phyloP scores from a whole-genome alignment of 495 filamentous ascomycete species.

The Staphylotrichum longicolle region DNA sequence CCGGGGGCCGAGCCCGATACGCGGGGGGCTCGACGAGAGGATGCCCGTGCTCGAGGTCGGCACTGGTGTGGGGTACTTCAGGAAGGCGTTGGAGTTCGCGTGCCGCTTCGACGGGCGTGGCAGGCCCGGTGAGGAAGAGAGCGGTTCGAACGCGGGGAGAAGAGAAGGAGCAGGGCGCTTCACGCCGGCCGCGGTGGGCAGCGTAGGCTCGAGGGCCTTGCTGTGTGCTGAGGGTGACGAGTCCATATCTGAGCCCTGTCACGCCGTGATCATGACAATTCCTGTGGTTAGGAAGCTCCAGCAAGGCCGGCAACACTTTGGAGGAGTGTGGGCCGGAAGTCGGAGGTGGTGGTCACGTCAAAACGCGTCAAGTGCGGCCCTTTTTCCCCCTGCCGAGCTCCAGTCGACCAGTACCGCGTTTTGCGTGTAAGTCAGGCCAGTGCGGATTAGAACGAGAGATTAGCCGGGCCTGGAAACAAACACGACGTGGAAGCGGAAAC shows the following conservation, averaged over 20 bases:
- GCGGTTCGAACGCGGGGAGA: slow-evolving; percentile 89
- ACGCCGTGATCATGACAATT: slow-evolving; percentile 32
- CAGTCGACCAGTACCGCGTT: slow-evolving; percentile 15
- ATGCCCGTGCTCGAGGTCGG: slow-evolving; percentile 92
- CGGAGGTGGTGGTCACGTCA: slow-evolving; percentile 22
- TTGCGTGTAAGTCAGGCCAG: slow-evolving; percentile 20
- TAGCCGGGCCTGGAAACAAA: neutral
- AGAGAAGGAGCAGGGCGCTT: slow-evolving; percentile 80
- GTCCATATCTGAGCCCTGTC: slow-evolving; percentile 30
- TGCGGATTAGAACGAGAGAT: neutral
- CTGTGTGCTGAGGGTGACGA: slow-evolving; percentile 29
- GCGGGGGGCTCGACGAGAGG: slow-evolving; percentile 81
- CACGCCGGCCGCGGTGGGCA: slow-evolving; percentile 57
- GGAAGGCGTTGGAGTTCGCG: slow-evolving; percentile 51
- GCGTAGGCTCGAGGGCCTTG: slow-evolving; percentile 33
- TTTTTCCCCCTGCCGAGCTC: slow-evolving; percentile 19
- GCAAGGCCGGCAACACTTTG: slow-evolving; percentile 9
- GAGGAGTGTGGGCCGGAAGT: slow-evolving; percentile 7
- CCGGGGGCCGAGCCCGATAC: slow-evolving; percentile 45
- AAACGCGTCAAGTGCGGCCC: slow-evolving; percentile 29
- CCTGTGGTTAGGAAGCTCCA: neutral
- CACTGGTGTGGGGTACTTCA: slow-evolving; percentile 83
- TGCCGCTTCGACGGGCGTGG: slow-evolving; percentile 71
- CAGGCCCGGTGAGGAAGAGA: slow-evolving; percentile 81
- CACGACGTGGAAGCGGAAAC: slow-evolving; percentile 12